Base-by-base conservation (phyloP, 169 alveolate species). In the Neospora caninum region DNA sequence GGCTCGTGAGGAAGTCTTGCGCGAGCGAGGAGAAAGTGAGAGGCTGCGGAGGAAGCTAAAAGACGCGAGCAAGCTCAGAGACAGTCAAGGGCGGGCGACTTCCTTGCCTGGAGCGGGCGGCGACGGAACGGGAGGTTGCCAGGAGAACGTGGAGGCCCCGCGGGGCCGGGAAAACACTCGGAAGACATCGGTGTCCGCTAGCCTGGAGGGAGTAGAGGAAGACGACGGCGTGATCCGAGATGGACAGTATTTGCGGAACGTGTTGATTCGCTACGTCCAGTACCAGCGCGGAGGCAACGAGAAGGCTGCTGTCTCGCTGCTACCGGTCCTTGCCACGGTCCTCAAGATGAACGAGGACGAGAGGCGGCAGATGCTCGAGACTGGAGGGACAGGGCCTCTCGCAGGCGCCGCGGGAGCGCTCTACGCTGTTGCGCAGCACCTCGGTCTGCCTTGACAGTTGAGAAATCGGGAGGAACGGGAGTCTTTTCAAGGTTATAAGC, bases 321-420 rank as follows among this genome's bases (percentile, higher is more conserved):
- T 82, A 67, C 89, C 89, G 7, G 89, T 82, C 39, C 89, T 82
- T 36, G 89, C 89, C 34, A 82, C 89, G 42, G 89, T 82, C 41
- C 89, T 82, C 67, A 38, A 42, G 41, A 82, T 82, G 89, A 82
- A 18, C 31, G 89, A 82, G 38, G 64, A 41, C 9, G 89, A 82
- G 38, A 82, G 39, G 64, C 29, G 41, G 4, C 53, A 42, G 16
- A 38, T 82, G n/a, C 89, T 82, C 13, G 38, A 39, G 34, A 31
- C 69, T n/a, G 86, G 86, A 6, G n/a, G 34, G n/a, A 27, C 34
- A 4, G 25, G 34, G 20, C 34, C n/a, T 64, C 73, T 64, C 25
- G 39, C 43, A 20, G 86, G 86, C 49, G 42, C 42, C 27, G 45
- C 43, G 20, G 86, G 86, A 4, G 86, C 39, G 39, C 22, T 78